These are phyloP conservation scores for Mycena sp. DNA, from an alignment of 1,284 basidiomycete genomes.

Conservation along the genomic window DNA sequence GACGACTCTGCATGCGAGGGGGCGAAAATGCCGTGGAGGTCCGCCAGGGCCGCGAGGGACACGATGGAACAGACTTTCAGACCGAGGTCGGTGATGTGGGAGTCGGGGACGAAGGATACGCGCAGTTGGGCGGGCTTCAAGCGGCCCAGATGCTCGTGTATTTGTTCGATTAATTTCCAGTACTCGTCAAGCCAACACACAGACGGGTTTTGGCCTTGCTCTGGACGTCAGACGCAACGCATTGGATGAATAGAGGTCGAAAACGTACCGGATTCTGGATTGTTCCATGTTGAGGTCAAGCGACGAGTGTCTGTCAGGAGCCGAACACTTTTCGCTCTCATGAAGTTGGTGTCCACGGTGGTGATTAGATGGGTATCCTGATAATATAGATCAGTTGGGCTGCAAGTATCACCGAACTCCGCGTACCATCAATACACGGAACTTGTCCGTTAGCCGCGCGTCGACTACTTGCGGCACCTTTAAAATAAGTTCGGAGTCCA, in stretches of 20 bases:
- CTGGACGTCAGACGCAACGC: not conserved
- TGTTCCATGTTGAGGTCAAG: constrained; percentile 17
- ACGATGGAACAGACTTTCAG: constrained; percentile 23
- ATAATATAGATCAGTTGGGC: not conserved
- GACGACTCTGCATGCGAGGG: constrained; percentile 25
- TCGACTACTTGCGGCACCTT: constrained; percentile 5
- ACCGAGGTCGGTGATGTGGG: constrained; percentile 14
- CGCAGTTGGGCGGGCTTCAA: constrained; percentile 12
- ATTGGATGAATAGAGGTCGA: not conserved
- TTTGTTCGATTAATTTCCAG: constrained; percentile 21
- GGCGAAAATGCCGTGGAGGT: constrained; percentile 27
- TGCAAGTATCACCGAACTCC: not conserved
- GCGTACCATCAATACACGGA: constrained; percentile 24
- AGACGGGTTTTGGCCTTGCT: constrained; percentile 1
- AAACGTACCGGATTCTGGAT: not conserved
- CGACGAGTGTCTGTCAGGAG: constrained; percentile 16
- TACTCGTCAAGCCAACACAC: constrained; percentile 25
- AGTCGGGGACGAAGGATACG: constrained; percentile 22
- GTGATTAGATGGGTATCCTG: constrained; percentile 12
- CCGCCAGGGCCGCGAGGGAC: constrained; percentile 20
- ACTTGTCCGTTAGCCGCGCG: constrained; percentile 14
- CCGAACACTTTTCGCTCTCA: constrained; percentile 21
- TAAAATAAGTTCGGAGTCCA: constrained; percentile 14
- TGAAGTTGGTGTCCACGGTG: constrained; percentile 22
- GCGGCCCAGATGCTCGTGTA: constrained; percentile 9